Conservation (phyloP, 805 yeast species). For the Maudiozyma pseudohumilis region DNA sequence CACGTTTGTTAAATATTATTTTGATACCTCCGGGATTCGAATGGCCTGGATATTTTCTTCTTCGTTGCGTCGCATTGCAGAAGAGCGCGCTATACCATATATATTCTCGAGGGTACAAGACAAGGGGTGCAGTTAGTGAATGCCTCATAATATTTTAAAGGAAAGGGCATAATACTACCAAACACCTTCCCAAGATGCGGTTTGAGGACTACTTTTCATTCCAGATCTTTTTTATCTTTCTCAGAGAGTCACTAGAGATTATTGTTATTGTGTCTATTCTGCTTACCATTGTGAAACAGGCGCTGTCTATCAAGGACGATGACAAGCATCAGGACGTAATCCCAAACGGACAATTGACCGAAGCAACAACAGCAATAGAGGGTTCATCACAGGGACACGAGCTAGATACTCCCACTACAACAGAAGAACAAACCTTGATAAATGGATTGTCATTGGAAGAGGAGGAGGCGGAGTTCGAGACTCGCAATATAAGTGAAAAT, state of each 20-base stretch:
- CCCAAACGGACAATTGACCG: not conserved
- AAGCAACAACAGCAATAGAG: not conserved
- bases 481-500: conserved; percentile 4
- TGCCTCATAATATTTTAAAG: too few relatives aligned
- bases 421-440: not conserved
- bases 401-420: not conserved
- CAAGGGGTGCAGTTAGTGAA: too few relatives aligned
- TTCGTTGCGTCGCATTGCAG: too few relatives aligned
- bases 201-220: conserved; percentile 51
- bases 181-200: conserved; percentile 14
- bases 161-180: too few relatives aligned
- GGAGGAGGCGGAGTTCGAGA: conserved; percentile 26
- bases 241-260: conserved; percentile 66
- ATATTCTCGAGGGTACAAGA: too few relatives aligned
- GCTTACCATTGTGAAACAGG: conserved; percentile 60
- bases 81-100: too few relatives aligned
- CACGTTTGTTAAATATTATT: too few relatives aligned
- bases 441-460: conserved; percentile 8
- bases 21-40: too few relatives aligned
- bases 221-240: conserved; percentile 62
- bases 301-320: conserved; percentile 30
- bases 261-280: conserved; percentile 68
- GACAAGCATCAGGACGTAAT: conserved; percentile 16
- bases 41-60: too few relatives aligned
- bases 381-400: not conserved